A percentile compares a stretch with the other conserved stretches of the same genome.
phyloP scores from a whole-genome alignment of 257 asterid genomes.

The Solanum pennellii region DNA sequence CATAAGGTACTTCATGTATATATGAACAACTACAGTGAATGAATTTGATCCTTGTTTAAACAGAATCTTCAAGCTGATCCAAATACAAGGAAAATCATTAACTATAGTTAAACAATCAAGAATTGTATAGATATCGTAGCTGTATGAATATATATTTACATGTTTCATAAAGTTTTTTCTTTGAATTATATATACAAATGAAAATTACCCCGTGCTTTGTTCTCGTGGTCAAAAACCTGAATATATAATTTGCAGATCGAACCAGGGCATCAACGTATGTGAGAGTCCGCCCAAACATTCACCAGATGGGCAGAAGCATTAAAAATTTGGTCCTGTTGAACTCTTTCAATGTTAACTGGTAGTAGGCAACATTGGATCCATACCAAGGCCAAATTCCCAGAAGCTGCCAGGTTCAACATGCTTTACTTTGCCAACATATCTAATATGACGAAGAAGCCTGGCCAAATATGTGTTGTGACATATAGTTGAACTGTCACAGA shows the following conservation, averaged over 20 bases:
- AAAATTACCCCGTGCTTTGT: neutral
- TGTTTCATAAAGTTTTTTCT: neutral
- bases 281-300: neutral
- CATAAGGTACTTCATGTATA: neutral
- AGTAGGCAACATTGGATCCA: slow-evolving; percentile 84
- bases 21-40: neutral
- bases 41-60: neutral
- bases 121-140: neutral
- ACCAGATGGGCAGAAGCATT: neutral
- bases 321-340: neutral
- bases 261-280: neutral
- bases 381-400: slow-evolving; percentile 76
- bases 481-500: slow-evolving; percentile 95
- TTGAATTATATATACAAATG: slow-evolving; percentile 1
- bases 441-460: slow-evolving; percentile 78
- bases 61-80: neutral
- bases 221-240: neutral
- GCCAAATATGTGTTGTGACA: slow-evolving; percentile 93
- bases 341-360: slow-evolving; percentile 16
- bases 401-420: slow-evolving; percentile 74
- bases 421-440: slow-evolving; percentile 80
- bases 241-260: neutral
- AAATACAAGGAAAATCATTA: neutral
- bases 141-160: neutral
- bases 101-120: neutral